These are phyloP conservation scores for Cladosporium halotolerans DNA, from an alignment of 2,329 filamentous ascomycete species.

Conservation along the genomic window DNA sequence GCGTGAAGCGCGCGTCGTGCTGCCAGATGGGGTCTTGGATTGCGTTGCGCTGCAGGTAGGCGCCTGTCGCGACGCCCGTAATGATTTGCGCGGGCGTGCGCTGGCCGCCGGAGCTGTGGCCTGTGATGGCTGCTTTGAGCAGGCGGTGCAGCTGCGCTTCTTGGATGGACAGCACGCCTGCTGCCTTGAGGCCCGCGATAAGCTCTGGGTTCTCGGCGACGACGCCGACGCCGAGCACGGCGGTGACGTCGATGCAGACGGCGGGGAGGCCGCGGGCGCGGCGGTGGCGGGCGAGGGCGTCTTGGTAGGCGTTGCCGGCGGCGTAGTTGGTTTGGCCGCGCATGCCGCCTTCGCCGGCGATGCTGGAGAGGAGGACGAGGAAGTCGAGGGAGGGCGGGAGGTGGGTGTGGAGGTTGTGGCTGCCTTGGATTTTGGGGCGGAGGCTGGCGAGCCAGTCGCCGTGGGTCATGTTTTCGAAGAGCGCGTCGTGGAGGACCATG, in stretches of 20 bases:
- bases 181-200: not conserved
- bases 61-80: not conserved
- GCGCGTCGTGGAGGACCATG: slow-evolving; percentile 27
- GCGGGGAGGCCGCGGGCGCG: slow-evolving; percentile 19
- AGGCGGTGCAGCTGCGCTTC: not conserved
- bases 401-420: slow-evolving; percentile 21
- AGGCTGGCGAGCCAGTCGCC: slow-evolving; percentile 15
- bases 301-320: slow-evolving; percentile 20
- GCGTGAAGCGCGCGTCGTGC: not conserved
- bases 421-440: slow-evolving; percentile 25
- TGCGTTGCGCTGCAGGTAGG: not conserved
- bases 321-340: slow-evolving; percentile 22
- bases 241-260: slow-evolving; percentile 25
- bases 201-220: not conserved
- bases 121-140: not conserved
- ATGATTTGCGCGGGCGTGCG: not conserved
- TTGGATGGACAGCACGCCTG: not conserved
- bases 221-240: not conserved
- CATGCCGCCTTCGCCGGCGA: slow-evolving; percentile 20
- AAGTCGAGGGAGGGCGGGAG: slow-evolving; percentile 23
- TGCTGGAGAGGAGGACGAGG: slow-evolving; percentile 26
- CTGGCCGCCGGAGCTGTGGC: not conserved
- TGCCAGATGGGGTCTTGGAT: not conserved
- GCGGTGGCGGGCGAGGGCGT: slow-evolving; percentile 24
- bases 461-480: slow-evolving; percentile 22